phyloP scores from a whole-genome alignment of 345 rosid genomes.

The Brassica juncea region DNA sequence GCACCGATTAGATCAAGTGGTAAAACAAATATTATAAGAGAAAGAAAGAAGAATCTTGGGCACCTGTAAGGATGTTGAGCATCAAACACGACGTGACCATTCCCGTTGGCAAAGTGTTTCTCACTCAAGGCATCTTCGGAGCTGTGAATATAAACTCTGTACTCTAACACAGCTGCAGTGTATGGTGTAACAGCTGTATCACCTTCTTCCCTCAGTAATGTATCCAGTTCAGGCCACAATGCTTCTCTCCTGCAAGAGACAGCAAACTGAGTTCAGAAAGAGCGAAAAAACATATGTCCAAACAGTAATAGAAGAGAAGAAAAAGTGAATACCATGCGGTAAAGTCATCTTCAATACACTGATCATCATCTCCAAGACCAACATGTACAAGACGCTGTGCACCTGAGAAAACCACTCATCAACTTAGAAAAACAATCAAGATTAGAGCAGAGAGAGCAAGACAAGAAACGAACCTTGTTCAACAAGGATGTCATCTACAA shows the following conservation, averaged over 20 bases:
- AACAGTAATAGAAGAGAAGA: not conserved
- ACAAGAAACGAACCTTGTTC: slow-evolving; percentile 62
- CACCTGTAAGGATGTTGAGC: slow-evolving; percentile 98
- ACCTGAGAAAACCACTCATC: slow-evolving; percentile 51
- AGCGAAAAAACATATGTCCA: not conserved
- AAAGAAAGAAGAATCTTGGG: slow-evolving; percentile 9
- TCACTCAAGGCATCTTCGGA: slow-evolving; percentile 49
- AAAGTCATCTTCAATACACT: slow-evolving; percentile 93
- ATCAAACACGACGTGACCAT: slow-evolving; percentile 76
- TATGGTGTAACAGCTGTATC: slow-evolving; percentile 42
- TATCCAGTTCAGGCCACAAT: slow-evolving; percentile 95
- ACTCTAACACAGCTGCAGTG: slow-evolving; percentile 87
- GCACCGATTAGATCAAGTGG: slow-evolving; percentile 27
- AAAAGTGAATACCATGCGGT: slow-evolving; percentile 55
- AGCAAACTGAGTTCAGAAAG: not conserved
- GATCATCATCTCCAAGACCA: slow-evolving; percentile 93
- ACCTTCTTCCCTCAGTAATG: slow-evolving; percentile 75
- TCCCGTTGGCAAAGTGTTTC: slow-evolving; percentile 61
- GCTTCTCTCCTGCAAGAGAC: slow-evolving; percentile 71
- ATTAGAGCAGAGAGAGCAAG: slow-evolving; percentile 25
- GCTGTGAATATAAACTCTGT: slow-evolving; percentile 73
- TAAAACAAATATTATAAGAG: not conserved
- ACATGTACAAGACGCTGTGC: slow-evolving; percentile 73
- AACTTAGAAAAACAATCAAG: not conserved
- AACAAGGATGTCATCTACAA: slow-evolving; percentile 67